Evolutionary conservation across 331 rosid genomes (phyloP), one percentile per base, ranked within the genome.

Genomic region (Quercus lobata): DNA sequence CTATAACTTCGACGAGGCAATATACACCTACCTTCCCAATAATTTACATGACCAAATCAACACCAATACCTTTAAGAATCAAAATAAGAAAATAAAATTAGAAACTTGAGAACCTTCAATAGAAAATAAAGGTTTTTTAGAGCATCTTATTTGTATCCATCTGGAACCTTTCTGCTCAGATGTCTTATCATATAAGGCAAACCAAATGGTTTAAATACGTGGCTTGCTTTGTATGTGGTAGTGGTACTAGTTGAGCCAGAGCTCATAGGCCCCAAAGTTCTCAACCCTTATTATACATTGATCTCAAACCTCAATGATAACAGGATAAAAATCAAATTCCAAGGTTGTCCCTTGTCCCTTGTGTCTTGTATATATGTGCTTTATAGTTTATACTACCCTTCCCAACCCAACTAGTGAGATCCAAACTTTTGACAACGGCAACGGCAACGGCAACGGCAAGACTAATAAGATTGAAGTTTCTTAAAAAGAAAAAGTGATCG

Each of bases 21-120:
- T 77, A 89, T 83, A 81, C 91, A 82, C 27, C 99, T 94, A 80
- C 97, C 94, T 83, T 92, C 96, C 79, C 97, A 96, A 72, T 95
- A 92, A 84, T 90, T 95, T 87, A 92, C 96, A 35, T 97, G 97
- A 80, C 99, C 93, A 73, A 92, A 92, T n/a, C 97, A 92, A 80
- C 99, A 95, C 97, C 99, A 95, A 76, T 92, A 95, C 91, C 97
- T 95, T 80, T 78, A 85, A 41, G 83, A 21, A 41, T 8, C 46
- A 41, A 41, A 41, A 41, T 0, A 41, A 8, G 46, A 41, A 41
- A 41, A 8, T 41, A 8, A 8, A 8, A 41, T 41, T 2, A 8
- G 46, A 41, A 41, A 41, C 46, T 41, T 41, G 46, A 41, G 12
- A 41, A 8, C 46, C 12, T 41, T 41, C 3, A 8, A 41, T 9